These are phyloP conservation scores for Setaria italica DNA, from an alignment of 202 grass and related monocot genomes.

Conservation along the genomic window DNA sequence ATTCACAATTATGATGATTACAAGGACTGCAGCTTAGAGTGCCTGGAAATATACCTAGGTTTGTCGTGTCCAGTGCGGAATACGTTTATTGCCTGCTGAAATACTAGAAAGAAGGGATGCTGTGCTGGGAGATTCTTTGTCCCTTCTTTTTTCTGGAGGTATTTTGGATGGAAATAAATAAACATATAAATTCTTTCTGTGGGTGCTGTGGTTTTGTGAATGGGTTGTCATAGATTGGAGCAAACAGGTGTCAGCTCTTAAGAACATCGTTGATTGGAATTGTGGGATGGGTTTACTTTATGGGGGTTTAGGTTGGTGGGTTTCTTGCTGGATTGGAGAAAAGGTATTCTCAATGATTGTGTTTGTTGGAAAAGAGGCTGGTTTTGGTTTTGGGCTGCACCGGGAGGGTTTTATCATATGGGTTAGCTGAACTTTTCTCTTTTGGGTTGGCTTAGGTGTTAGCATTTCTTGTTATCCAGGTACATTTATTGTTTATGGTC, in stretches of 20 bases:
- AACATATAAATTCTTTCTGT: neutral
- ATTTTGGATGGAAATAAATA: neutral
- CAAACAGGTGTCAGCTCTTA: neutral
- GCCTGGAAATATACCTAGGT: neutral
- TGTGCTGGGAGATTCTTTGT: neutral
- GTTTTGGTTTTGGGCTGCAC: neutral
- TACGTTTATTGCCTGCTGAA: neutral
- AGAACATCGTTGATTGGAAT: constrained; percentile 6
- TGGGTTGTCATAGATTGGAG: neutral
- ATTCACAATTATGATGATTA: neutral
- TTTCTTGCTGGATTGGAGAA: constrained; percentile 25
- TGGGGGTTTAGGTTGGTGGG: neutral
- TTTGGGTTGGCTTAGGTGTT: neutral
- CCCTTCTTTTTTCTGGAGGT: neutral
- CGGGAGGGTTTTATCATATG: neutral
- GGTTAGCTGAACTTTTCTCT: neutral
- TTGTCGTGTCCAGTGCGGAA: neutral
- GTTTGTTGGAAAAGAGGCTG: constrained; percentile 8
- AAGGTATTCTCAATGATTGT: constrained; percentile 1
- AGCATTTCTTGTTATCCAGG: constrained; percentile 3
- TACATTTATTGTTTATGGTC: neutral
- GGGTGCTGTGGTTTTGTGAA: neutral
- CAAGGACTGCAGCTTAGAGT: neutral
- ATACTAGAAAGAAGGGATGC: neutral
- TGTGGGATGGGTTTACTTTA: neutral